A percentile compares a stretch with the other conserved stretches of the same genome.
phyloP scores from a whole-genome alignment of 2,329 filamentous ascomycete species.

The Claviceps digitariae region DNA sequence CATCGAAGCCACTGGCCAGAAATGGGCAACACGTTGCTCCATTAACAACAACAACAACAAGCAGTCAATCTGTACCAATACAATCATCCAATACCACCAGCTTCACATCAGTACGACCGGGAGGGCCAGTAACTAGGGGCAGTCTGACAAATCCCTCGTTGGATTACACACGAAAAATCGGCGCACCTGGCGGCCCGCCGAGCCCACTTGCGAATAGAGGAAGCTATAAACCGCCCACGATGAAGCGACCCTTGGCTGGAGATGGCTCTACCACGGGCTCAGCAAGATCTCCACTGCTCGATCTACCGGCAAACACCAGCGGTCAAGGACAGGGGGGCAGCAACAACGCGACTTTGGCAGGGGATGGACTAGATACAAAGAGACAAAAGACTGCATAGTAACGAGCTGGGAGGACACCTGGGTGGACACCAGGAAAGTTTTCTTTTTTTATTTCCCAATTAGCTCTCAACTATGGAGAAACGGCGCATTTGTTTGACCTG shows the following conservation, averaged over 20 bases:
- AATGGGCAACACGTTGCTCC: constrained; percentile 39
- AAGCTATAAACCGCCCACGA: constrained; percentile 46
- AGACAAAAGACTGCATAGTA: constrained; percentile 29
- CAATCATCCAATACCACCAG: constrained; percentile 12
- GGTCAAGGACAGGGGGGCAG: constrained; percentile 9
- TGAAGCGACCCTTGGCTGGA: constrained; percentile 34
- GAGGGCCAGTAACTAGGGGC: constrained; percentile 19
- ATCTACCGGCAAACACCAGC: constrained; percentile 33
- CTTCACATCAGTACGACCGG: constrained; percentile 18
- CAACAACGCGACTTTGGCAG: constrained; percentile 2
- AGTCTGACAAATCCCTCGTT: constrained; percentile 39
- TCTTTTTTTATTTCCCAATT: too few relatives aligned
- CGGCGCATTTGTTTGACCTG: constrained; percentile 14
- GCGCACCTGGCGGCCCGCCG: constrained; percentile 38
- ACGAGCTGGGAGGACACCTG: background rate
- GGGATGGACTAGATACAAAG: constrained; percentile 31
- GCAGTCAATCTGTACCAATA: constrained; percentile 14
- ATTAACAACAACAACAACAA: constrained; percentile 2
- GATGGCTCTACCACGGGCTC: constrained; percentile 13
- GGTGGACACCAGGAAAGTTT: background rate
- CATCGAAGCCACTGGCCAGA: constrained; percentile 57
- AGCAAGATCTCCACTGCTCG: constrained; percentile 32
- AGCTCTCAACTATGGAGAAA: background rate
- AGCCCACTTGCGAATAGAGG: constrained; percentile 45
- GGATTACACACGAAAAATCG: constrained; percentile 43